Evolutionary conservation across 108 stramenopile genomes (phyloP), one percentile per base, ranked within the genome.

Genomic region (Asterionellopsis glacialis): DNA sequence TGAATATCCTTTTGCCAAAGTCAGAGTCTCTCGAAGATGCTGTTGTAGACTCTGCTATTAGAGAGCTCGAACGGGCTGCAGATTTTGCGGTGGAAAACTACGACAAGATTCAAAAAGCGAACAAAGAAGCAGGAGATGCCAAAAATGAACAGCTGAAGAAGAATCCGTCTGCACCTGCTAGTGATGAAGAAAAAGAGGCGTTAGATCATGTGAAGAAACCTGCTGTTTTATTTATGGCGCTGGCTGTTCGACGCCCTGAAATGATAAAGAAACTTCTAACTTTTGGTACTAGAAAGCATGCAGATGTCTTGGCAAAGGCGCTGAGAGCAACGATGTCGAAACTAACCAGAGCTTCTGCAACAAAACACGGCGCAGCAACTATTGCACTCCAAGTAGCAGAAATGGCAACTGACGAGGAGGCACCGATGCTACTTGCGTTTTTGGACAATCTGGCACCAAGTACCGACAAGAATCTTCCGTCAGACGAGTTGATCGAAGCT

Each of bases 1-100:
- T 94, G 83, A 91, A 91, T 68, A 77, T 91, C 1, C 65, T 91
- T 28, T 94, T 76, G 60, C 70, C 82, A 0, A 83, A 82, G 67
- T 87, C 81, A 42, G 49, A 69, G 27, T 68, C 61, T 26, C 76
- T 89, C 50, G 77, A 79, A 2, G 65, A 67, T 44, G 60, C 64
- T 38, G 88, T 94, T 26, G 67, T 87, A 11, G 82, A 77, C 27
- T 72, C 87, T 41, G 81, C 87, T 11, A 84, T 69, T 14, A 61
- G 65, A 14, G 93, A 90, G 50, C 65, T 94, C 38, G 74, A 84
- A 55, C 13, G 40, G 25, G 76, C 77, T 13, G 64, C 79, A 16
- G 48, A 65, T 27, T 78, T 71, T 51, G 70, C 85, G 3, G 73
- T 83, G 21, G 74, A 83, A 51, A 79, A 73, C 19, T 79, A 80